phyloP scores from a whole-genome alignment of 345 rosid species.

The Euphorbia peplus region DNA sequence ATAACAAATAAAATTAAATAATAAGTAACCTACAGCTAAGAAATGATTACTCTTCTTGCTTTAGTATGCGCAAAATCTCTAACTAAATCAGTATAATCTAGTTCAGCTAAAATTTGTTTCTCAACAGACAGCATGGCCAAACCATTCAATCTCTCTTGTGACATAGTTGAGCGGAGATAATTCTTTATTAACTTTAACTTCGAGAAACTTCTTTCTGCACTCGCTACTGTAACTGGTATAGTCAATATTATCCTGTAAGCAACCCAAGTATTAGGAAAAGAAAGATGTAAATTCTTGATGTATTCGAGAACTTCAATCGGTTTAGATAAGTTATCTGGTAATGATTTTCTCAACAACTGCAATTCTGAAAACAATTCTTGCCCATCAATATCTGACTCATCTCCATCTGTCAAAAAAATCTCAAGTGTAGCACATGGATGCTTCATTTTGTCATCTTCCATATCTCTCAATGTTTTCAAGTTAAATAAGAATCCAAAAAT shows the following conservation, averaged over 20 bases:
- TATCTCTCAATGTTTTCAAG: not conserved
- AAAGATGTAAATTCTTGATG: not conserved
- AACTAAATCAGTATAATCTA: not conserved
- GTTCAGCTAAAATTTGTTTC: not conserved
- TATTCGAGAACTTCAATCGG: not conserved
- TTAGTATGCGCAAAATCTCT: not conserved
- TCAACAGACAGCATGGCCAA: not conserved
- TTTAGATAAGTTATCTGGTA: not conserved
- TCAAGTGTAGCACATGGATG: not conserved
- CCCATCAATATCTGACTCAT: not conserved
- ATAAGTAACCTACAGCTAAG: not conserved
- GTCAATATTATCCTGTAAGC: not conserved
- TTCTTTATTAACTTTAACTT: not conserved
- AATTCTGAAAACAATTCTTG: not conserved
- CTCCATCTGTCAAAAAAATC: not conserved
- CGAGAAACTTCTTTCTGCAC: not conserved
- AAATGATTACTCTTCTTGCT: not conserved
- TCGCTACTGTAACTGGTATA: not conserved
- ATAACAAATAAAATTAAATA: too few species aligned
- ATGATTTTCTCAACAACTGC: not conserved
- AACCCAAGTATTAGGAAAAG: slow-evolving; percentile 2
- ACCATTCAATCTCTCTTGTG: not conserved
- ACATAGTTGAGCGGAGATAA: not conserved
- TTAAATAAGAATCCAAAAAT: not conserved
- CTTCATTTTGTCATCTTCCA: not conserved